These are phyloP conservation scores for Botrytis paeoniae DNA, from an alignment of 2,329 filamentous ascomycete species.

Conservation along the genomic window DNA sequence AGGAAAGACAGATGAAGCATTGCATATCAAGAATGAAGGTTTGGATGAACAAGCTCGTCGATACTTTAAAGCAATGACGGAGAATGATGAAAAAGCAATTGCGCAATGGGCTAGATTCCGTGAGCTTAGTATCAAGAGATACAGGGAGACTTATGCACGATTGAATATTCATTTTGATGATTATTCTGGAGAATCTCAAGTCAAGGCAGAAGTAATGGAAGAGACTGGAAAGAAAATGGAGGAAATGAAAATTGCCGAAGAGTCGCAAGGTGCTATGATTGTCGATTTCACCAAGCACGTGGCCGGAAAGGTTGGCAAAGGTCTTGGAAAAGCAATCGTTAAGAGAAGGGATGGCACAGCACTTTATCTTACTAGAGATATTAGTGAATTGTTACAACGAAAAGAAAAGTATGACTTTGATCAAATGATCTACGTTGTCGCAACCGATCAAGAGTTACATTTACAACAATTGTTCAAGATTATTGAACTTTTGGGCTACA, in stretches of 20 bases:
- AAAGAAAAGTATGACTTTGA: slow-evolving; percentile 65
- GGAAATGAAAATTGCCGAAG: slow-evolving; percentile 62
- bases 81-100: slow-evolving; percentile 59
- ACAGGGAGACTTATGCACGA: slow-evolving; percentile 65
- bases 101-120: slow-evolving; percentile 64
- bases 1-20: slow-evolving; percentile 46
- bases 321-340: slow-evolving; percentile 67
- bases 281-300: slow-evolving; percentile 70
- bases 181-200: slow-evolving; percentile 72
- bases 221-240: slow-evolving; percentile 59
- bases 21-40: slow-evolving; percentile 51
- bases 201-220: slow-evolving; percentile 64
- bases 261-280: slow-evolving; percentile 69
- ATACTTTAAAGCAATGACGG: slow-evolving; percentile 71
- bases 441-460: slow-evolving; percentile 69
- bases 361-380: slow-evolving; percentile 74
- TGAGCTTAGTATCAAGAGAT: slow-evolving; percentile 63
- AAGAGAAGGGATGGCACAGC: slow-evolving; percentile 73
- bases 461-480: slow-evolving; percentile 75
- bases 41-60: slow-evolving; percentile 72
- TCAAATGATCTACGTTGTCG: slow-evolving; percentile 78
- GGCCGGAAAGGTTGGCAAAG: slow-evolving; percentile 64
- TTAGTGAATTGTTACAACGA: slow-evolving; percentile 69
- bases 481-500: slow-evolving; percentile 66
- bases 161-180: slow-evolving; percentile 71